Base-by-base conservation (phyloP, 345 rosid genomes). In the Xanthoceras sorbifolium region DNA sequence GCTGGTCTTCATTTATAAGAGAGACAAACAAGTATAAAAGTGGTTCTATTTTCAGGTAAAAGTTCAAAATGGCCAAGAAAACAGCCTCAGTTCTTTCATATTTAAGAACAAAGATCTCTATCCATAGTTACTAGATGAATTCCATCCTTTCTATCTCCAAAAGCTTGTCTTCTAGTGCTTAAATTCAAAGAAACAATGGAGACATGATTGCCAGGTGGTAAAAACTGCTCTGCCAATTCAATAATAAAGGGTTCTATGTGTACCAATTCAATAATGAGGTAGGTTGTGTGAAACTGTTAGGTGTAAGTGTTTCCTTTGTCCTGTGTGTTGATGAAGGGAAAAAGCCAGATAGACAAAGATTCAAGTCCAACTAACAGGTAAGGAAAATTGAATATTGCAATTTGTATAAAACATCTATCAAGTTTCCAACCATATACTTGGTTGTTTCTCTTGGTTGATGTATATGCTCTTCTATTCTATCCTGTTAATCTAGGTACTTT, bases 151-250 rank as follows among this genome's bases (percentile, higher is more conserved):
- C 67, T 78, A 83, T 85, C 79, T 82, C 86, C 86, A 72, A 85
- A 81, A 79, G 67, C 81, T 85, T 87, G 89, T 88, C 88, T 50
- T 75, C 76, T 87, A 84, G 87, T 77, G 71, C 74, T 83, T 83
- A 44, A 85, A 81, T 76, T 80, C 79, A 81, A 68, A 80, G 87
- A 79, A 84, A 82, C 78, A 80, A 82, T 76, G 88, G 81, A 78
- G 80, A 80, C 67, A 75, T 76, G 82, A 72, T 81, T 84, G 82
- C 86, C 84, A 86, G 80, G 86, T 82, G 85, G 85, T 82, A 82
- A 81, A 68, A 75, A 74, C 78, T 82, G 76, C 77, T 72, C 62
- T 62, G 77, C 46, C 80, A 80, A 80, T 83, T 84, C 85, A 84
- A 82, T 84, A 80, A 87, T 85, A 78, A 75, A 60, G 77, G 40